A percentile compares a stretch with the other conserved stretches of the same genome.
phyloP scores from a whole-genome alignment of 306 rosid species.

The Lathyrus oleraceus region DNA sequence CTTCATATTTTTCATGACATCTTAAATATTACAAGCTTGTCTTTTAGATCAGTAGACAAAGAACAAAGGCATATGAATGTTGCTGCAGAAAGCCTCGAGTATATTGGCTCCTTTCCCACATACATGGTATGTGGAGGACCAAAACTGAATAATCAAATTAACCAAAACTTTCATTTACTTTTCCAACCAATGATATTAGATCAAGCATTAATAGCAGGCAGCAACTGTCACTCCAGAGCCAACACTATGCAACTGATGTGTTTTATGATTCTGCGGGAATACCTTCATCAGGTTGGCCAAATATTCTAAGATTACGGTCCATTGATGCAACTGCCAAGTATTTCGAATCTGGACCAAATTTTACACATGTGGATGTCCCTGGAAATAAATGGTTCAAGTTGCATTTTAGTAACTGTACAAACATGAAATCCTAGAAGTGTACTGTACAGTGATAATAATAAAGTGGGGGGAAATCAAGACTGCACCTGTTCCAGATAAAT shows the following conservation, averaged over 20 bases:
- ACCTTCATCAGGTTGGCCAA: constrained; percentile 70
- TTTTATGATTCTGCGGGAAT: constrained; percentile 50
- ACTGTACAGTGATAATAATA: background rate
- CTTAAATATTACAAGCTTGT: constrained; percentile 35
- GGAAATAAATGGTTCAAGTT: constrained; percentile 25
- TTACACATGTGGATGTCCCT: constrained; percentile 79
- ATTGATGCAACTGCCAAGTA: constrained; percentile 87
- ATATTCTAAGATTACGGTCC: constrained; percentile 93
- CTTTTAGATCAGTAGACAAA: constrained; percentile 31
- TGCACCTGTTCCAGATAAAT: constrained; percentile 95
- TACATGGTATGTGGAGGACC: constrained; percentile 30
- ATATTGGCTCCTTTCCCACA: constrained; percentile 33
- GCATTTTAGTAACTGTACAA: constrained; percentile 18
- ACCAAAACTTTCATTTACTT: constrained; percentile 42
- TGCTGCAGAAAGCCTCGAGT: constrained; percentile 46
- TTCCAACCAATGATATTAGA: constrained; percentile 35
- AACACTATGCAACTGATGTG: background rate
- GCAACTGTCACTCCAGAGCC: constrained; percentile 31
- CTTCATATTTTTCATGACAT: constrained; percentile 38
- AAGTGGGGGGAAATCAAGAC: background rate
- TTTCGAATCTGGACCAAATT: constrained; percentile 87
- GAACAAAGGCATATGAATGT: constrained; percentile 35
- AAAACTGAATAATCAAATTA: constrained; percentile 33
- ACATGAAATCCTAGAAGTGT: background rate
- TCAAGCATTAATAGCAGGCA: constrained; percentile 36